Evolutionary conservation across 1,284 basidiomycete species (phyloP), one percentile per base, ranked within the genome.

Genomic region (Psilocybe mexicana): DNA sequence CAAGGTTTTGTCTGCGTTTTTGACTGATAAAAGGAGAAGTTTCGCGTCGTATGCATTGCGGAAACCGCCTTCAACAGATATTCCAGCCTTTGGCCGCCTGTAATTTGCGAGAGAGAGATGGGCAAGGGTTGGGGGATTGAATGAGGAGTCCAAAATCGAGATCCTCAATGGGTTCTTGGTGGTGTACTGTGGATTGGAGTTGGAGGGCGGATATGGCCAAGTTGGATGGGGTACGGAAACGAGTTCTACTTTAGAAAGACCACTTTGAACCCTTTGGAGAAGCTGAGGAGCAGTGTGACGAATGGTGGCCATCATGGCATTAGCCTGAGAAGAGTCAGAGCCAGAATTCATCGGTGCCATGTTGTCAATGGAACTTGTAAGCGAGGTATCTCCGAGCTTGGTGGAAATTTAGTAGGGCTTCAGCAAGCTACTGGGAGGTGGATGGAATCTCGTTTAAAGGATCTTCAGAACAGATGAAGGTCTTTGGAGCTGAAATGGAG

Each of bases 81-180:
- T 10, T 40, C 14, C n/a, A 54, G 30, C 33, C 14, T 61, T 50
- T 0, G 79, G 78, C 24, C 72, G 72, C 1, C 60, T 67, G 3
- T 79, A 76, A 56, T 80, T 81, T 18, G 86, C 86, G 46, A 98
- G 85, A 0, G 91, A 88, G 55, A 90, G 80, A 69, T 99, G 96
- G 0, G 96, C 94, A 10, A 81, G 72, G 0, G 93, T 94, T 0
- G 96, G 96, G 1, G 96, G 96, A 67, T 99, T 98, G 77, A 95
- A 98, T 0, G 93, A 96, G 0, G 94, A 90, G 68, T 98, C 96
- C 36, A 98, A 82, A 18, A 97, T 80, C 6, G 86, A 80, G 49
- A 92, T 76, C 33, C 72, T 76, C 33, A 86, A 69, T 3, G 71
- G 64, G 45, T 59, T 58, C 12, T 58, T 54, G 45, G 61, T 55